Conservation (phyloP, 108 stramenopile genomes). For the Discostella stelligeroides region DNA sequence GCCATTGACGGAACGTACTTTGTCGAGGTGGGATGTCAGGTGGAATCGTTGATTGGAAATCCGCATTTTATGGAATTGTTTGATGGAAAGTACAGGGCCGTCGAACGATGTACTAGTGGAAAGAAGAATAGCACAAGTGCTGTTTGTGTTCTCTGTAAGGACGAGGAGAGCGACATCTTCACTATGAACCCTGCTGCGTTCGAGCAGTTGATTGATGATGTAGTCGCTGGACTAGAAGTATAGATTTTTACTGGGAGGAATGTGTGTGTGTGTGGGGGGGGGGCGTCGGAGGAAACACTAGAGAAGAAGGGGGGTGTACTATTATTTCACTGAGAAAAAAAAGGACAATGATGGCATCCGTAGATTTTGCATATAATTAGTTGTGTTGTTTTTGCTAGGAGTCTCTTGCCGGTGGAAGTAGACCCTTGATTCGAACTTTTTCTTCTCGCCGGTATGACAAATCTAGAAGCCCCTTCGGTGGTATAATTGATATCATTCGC, state of each 20-base stretch:
- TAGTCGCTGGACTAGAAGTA: constrained; percentile 19
- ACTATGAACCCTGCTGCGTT: constrained; percentile 37
- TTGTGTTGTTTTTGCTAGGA: not conserved
- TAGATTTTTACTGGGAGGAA: no score
- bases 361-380: not conserved
- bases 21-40: constrained; percentile 44
- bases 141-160: constrained; percentile 34
- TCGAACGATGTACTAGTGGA: constrained; percentile 25
- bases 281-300: not conserved
- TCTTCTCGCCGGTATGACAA: constrained; percentile 76
- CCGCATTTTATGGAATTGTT: constrained; percentile 39
- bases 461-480: constrained; percentile 77
- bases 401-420: constrained; percentile 55
- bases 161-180: constrained; percentile 24
- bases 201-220: constrained; percentile 44
- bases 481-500: constrained; percentile 58
- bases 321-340: not conserved
- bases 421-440: constrained; percentile 72
- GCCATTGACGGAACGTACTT: constrained; percentile 48
- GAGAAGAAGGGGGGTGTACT: no score
- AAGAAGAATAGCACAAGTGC: constrained; percentile 2
- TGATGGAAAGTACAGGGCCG: constrained; percentile 30
- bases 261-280: not conserved
- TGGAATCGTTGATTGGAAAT: constrained; percentile 39
- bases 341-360: constrained; percentile 1